Evolutionary conservation across 148 eudicot species (phyloP).

Genomic region (Beta vulgaris): DNA sequence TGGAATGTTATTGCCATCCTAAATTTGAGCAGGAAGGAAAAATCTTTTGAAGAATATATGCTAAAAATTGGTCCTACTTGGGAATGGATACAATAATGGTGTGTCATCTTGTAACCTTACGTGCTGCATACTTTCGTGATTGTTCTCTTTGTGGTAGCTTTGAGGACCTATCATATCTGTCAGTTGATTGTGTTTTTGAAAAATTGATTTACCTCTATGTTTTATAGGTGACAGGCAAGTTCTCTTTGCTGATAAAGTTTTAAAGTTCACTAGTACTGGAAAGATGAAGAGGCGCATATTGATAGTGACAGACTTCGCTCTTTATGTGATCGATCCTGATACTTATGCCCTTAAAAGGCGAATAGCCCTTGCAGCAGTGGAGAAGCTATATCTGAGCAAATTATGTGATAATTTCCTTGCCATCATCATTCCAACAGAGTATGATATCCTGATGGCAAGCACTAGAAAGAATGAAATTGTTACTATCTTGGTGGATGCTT

Average conservation of each 20-base stretch:
- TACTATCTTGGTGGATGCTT: constrained; percentile 62
- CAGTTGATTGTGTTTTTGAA: background rate
- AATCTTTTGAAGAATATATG: background rate
- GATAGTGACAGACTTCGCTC: constrained; percentile 58
- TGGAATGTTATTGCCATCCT: background rate
- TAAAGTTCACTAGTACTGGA: constrained; percentile 90
- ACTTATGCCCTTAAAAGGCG: constrained; percentile 72
- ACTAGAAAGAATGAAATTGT: constrained; percentile 88
- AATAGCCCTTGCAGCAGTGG: constrained; percentile 81
- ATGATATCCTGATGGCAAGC: constrained; percentile 92
- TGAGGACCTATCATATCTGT: background rate
- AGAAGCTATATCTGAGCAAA: constrained; percentile 81
- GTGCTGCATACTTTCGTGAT: background rate
- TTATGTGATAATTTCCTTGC: constrained; percentile 79
- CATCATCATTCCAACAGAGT: constrained; percentile 83
- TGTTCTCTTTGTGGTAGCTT: background rate
- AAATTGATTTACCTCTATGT: constrained; percentile 1
- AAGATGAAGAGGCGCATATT: constrained; percentile 79
- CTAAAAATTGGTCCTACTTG: no score
- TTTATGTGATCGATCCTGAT: constrained; percentile 76
- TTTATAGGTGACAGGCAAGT: constrained; percentile 69
- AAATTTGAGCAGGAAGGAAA: background rate
- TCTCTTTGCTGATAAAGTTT: constrained; percentile 79
- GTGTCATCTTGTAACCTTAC: background rate
- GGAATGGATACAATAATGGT: background rate